Evolutionary conservation across 2,329 filamentous ascomycete genomes (phyloP), one percentile per base, ranked within the genome.

Genomic region (Fusarium miscanthi): DNA sequence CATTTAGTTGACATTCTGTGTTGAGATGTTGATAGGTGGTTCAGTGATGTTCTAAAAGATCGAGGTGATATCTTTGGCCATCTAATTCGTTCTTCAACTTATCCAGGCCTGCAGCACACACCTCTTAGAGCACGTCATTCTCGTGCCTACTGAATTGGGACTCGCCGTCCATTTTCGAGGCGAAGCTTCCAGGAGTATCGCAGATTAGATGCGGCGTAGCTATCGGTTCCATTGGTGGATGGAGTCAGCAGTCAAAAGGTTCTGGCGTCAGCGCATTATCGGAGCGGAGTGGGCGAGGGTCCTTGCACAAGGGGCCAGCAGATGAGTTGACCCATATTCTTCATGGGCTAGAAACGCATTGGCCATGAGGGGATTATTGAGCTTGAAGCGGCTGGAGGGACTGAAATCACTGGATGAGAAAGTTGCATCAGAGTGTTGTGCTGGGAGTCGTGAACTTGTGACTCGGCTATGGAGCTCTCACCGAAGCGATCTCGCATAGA

Each of bases 291-390:
- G 53, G 54, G 60, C 66, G 72, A 59, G 46, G 59, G 63, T 53
- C 70, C 62, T 56, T 56, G 54, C 48, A 63, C 67, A 56, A 56
- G 54, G 62, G 62, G 61, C 31, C 53, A 59, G 67, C n/a, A 66
- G 66, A 62, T 67, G 69, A 67, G 60, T 31, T 66, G 68, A 65
- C 40, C 67, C 69, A 63, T 67, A 58, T 40, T 40, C 52, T 52
- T 54, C 43, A 43, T 52, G 52, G 51, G 35, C 41, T 38, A 51
- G 56, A 46, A 59, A 63, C 58, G 70, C 70, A 71, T 67, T 70
- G 62, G 58, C 62, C 62, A 74, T 74, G 70, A 71, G 70, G 70
- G 51, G 54, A 72, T 74, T 73, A 63, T 59, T 56, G 60, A 41
- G 48, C 43, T 59, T 14, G 35, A 53, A 49, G 38, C 40, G 41